A percentile compares a stretch with the other conserved stretches of the same genome.
phyloP scores from a whole-genome alignment of 2,329 filamentous ascomycete genomes.

The Basipetospora chlamydospora region DNA sequence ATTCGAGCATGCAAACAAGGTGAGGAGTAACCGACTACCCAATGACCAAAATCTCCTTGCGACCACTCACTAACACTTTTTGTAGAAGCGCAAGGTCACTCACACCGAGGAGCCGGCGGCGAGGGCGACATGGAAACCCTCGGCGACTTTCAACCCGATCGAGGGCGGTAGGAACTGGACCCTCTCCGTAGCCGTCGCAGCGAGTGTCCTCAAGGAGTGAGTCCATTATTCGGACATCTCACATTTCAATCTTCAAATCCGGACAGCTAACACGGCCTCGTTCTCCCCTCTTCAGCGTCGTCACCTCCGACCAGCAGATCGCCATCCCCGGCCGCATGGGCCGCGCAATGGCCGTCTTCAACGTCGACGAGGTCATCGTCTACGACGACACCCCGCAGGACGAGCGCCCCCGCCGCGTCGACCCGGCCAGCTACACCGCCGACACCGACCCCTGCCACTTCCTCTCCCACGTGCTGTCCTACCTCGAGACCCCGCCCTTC shows the following conservation, averaged over 20 bases:
- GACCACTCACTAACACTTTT: background rate
- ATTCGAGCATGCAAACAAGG: conserved; percentile 19
- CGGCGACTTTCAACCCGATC: conserved; percentile 51
- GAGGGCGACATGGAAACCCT: conserved; percentile 45
- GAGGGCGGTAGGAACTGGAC: conserved; percentile 55
- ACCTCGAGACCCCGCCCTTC: conserved; percentile 73
- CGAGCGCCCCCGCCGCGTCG: conserved; percentile 29
- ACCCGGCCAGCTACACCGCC: conserved; percentile 46
- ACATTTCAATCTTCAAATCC: too few relatives aligned
- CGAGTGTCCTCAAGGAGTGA: conserved; percentile 63
- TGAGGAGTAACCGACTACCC: conserved; percentile 8
- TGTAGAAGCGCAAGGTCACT: conserved; percentile 37
- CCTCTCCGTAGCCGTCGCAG: conserved; percentile 62
- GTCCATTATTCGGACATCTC: conserved; percentile 9
- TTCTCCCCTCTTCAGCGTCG: conserved; percentile 33
- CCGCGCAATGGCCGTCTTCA: conserved; percentile 69
- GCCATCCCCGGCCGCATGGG: conserved; percentile 61
- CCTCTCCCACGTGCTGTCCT: conserved; percentile 62
- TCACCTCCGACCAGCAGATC: conserved; percentile 62
- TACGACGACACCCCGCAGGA: conserved; percentile 53
- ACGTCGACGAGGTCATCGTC: conserved; percentile 69
- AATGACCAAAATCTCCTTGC: background rate
- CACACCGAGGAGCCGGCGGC: conserved; percentile 22
- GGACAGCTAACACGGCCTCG: too few relatives aligned
- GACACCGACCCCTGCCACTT: conserved; percentile 68